Evolutionary conservation across 2,329 filamentous ascomycete genomes (phyloP).

Genomic region (Fusarium caatingaense): DNA sequence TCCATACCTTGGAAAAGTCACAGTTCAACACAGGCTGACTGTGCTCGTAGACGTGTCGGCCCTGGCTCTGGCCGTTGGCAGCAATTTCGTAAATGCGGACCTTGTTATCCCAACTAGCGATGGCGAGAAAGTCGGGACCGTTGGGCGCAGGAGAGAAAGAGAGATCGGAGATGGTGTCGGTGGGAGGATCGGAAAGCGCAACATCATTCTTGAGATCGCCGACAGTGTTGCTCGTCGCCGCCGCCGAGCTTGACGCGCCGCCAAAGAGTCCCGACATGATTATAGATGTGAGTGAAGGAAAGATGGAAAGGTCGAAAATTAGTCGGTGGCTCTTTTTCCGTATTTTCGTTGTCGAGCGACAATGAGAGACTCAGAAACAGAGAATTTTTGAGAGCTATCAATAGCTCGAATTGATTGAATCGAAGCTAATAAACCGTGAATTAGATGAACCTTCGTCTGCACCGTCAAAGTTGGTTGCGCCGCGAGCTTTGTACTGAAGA

Average conservation of each 20-base stretch:
- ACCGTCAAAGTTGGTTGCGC: slow-evolving; percentile 27
- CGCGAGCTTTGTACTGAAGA: slow-evolving; percentile 39
- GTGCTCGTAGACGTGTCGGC: slow-evolving; percentile 87
- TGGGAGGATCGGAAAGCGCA: slow-evolving; percentile 79
- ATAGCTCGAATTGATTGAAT: background rate
- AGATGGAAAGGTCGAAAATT: slow-evolving; percentile 13
- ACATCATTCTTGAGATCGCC: slow-evolving; percentile 94
- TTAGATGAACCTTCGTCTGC: slow-evolving; percentile 1
- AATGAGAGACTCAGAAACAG: background rate
- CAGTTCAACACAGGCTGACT: slow-evolving; percentile 85
- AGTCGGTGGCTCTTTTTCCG: slow-evolving; percentile 13
- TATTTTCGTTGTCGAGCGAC: background rate
- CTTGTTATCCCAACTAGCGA: slow-evolving; percentile 97
- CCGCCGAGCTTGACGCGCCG: slow-evolving; percentile 56
- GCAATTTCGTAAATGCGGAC: slow-evolving; percentile 96
- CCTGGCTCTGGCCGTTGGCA: slow-evolving; percentile 79
- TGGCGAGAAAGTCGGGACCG: slow-evolving; percentile 80
- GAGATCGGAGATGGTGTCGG: slow-evolving; percentile 90
- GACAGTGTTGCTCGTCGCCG: slow-evolving; percentile 75
- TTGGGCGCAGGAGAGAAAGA: slow-evolving; percentile 76
- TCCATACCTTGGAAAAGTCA: slow-evolving; percentile 86
- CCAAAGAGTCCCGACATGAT: slow-evolving; percentile 75
- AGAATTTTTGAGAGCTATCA: background rate
- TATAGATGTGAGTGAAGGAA: slow-evolving; percentile 17
- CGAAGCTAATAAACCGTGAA: background rate